phyloP scores from a whole-genome alignment of 2,329 filamentous ascomycete genomes.

The Penicillium sp. region DNA sequence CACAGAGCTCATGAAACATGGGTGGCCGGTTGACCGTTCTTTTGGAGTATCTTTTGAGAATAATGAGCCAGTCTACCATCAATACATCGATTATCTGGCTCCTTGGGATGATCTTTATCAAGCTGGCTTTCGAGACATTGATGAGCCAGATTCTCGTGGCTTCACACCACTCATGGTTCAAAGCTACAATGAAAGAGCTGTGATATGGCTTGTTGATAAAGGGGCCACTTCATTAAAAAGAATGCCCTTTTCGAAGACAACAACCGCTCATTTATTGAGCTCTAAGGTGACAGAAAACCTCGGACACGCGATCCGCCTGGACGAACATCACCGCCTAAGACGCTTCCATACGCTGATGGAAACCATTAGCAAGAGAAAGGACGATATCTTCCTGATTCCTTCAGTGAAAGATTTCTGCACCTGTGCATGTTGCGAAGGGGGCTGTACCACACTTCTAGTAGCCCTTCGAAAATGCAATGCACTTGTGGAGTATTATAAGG shows the following conservation, averaged over 20 bases:
- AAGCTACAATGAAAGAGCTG: background rate
- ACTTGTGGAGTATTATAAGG: background rate
- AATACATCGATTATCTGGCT: background rate
- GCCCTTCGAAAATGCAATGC: background rate
- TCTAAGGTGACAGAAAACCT: background rate
- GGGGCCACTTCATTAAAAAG: background rate
- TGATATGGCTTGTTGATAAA: background rate
- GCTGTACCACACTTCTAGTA: background rate
- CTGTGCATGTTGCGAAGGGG: background rate
- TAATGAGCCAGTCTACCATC: background rate
- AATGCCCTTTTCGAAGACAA: background rate
- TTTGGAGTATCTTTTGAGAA: background rate
- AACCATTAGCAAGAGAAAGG: background rate
- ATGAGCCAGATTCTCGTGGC: background rate
- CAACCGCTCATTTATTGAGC: background rate
- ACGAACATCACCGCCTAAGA: background rate
- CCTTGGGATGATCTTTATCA: background rate
- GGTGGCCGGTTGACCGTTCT: background rate
- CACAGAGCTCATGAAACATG: background rate
- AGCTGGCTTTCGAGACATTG: too few species aligned
- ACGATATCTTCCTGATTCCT: background rate
- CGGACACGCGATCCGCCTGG: background rate
- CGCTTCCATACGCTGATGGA: background rate
- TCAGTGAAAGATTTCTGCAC: background rate
- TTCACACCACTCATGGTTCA: background rate